phyloP scores from a whole-genome alignment of 2,329 filamentous ascomycete genomes.

The Tolypocladium cylindrosporum region DNA sequence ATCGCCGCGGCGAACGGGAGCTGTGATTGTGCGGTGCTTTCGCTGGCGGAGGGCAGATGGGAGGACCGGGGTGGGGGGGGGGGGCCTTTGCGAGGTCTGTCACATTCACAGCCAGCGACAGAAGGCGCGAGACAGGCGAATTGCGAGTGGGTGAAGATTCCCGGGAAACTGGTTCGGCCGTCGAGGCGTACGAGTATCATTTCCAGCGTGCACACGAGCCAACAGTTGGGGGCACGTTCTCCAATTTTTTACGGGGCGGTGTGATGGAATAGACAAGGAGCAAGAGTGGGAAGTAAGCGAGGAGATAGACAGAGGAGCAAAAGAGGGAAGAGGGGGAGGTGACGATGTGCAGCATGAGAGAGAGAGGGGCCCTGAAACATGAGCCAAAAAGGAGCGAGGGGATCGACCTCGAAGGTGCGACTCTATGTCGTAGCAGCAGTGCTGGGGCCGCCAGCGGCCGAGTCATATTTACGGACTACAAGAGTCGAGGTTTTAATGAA shows the following conservation, averaged over 20 bases:
- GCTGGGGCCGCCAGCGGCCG: background rate
- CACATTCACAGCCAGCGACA: background rate
- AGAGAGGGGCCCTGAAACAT: background rate
- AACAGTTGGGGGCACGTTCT: background rate
- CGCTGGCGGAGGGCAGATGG: background rate
- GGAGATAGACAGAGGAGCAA: background rate
- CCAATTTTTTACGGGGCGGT: background rate
- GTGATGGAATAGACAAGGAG: background rate
- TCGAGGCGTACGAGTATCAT: background rate
- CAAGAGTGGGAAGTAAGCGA: background rate
- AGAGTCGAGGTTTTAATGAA: background rate
- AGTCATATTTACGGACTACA: background rate
- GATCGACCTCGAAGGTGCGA: background rate
- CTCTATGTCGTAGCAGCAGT: background rate
- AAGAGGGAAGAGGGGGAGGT: background rate
- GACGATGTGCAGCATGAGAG: background rate
- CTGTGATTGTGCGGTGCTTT: background rate
- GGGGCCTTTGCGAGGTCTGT: background rate
- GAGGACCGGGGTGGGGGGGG: background rate
- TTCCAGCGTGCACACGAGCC: background rate
- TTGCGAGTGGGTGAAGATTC: background rate
- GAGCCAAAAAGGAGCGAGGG: background rate
- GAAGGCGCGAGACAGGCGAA: background rate
- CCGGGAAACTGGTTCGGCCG: background rate
- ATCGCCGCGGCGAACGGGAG: background rate